Conservation (phyloP, 495 filamentous ascomycete species). For the Daldinia caldariorum region DNA sequence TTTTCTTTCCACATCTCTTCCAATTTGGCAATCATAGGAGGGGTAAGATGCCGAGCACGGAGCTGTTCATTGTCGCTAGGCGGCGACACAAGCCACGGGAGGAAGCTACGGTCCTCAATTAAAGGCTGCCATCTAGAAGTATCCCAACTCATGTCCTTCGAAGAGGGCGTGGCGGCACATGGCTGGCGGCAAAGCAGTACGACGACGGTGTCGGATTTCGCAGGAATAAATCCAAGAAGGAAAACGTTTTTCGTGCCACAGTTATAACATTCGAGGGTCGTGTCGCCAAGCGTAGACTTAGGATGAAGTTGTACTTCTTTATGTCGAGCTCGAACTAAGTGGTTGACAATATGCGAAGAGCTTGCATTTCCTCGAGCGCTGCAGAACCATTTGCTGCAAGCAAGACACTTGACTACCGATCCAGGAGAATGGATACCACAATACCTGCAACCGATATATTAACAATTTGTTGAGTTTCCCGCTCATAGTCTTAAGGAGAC, state of each 20-base stretch:
- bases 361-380: conserved; percentile 96
- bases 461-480: conserved; percentile 24
- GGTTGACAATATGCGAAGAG: conserved; percentile 98
- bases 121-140: conserved; percentile 97
- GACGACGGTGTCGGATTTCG: conserved; percentile 97
- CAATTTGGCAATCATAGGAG: conserved; percentile 94
- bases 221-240: conserved; percentile 98
- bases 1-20: conserved; percentile 99
- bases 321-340: conserved; percentile 95
- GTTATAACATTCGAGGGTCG: conserved; percentile 98
- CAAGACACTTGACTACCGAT: conserved; percentile 94
- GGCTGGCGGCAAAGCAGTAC: conserved; percentile 96
- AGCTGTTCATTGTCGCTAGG: conserved; percentile 96
- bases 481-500: conserved; percentile 49
- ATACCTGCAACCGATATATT: conserved; percentile 66
- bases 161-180: conserved; percentile 90
- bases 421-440: conserved; percentile 96
- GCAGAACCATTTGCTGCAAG: conserved; percentile 99
- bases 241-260: conserved; percentile 99
- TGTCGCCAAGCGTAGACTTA: conserved; percentile 93
- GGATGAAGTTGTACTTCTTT: conserved; percentile 99
- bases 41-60: conserved; percentile 90
- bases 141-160: conserved; percentile 99
- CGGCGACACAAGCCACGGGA: conserved; percentile 90
- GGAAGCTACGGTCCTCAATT: conserved; percentile 95